Evolutionary conservation across 495 filamentous ascomycete species (phyloP).

Genomic region (Talaromyces trachyspermus): DNA sequence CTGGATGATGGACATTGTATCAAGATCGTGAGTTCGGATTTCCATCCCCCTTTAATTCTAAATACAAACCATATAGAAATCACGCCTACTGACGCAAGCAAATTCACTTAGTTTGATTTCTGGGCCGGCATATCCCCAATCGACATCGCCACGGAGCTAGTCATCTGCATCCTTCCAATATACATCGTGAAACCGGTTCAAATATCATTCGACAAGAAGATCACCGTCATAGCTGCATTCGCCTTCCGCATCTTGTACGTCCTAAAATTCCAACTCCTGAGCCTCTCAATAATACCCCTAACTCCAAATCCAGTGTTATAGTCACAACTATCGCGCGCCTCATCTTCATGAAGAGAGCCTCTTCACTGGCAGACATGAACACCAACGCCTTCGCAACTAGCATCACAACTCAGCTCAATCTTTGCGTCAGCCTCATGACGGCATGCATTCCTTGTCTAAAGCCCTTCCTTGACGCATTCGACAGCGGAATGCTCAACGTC

Average conservation of each 20-base stretch:
- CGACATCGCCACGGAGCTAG: conserved; percentile 8
- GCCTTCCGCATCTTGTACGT: conserved; percentile 14
- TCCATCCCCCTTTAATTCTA: background rate
- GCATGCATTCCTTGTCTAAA: conserved; percentile 32
- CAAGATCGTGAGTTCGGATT: background rate
- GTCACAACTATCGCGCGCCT: background rate
- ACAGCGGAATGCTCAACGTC: conserved; percentile 23
- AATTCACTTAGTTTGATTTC: background rate
- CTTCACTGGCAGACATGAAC: background rate
- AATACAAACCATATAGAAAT: background rate
- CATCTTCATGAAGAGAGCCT: background rate
- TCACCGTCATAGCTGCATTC: conserved; percentile 25
- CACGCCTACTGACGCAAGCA: background rate
- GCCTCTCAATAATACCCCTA: background rate
- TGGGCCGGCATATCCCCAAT: conserved; percentile 9
- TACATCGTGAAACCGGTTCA: conserved; percentile 25
- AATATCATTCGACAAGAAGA: conserved; percentile 19
- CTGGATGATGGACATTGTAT: background rate
- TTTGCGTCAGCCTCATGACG: conserved; percentile 24
- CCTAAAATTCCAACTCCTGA: background rate
- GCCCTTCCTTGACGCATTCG: conserved; percentile 29
- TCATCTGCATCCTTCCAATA: conserved; percentile 14
- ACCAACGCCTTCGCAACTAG: background rate
- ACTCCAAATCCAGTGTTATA: background rate
- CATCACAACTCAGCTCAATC: conserved; percentile 20